phyloP scores from a whole-genome alignment of 1,284 basidiomycete genomes.

The Rhizopogon parksii region DNA sequence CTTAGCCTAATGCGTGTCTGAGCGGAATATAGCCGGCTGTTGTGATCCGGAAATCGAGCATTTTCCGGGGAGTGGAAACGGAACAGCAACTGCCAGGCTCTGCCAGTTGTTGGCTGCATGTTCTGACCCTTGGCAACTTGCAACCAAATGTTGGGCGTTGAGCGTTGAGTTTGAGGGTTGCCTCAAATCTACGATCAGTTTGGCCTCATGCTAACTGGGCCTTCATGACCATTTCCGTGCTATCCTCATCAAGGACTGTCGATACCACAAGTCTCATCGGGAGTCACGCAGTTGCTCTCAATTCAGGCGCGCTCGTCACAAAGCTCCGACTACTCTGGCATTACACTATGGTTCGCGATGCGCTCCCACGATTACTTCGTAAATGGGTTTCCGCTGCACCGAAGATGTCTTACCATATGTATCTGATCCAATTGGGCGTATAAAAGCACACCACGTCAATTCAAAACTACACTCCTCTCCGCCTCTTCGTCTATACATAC shows the following conservation, averaged over 20 bases:
- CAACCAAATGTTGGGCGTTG: neutral
- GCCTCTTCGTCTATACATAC: neutral
- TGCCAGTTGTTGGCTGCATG: neutral
- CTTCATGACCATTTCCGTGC: slow-evolving; percentile 20
- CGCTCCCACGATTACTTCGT: slow-evolving; percentile 32
- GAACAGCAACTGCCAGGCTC: neutral
- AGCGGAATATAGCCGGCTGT: neutral
- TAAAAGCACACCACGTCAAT: slow-evolving; percentile 20
- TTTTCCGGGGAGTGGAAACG: neutral
- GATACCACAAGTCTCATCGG: slow-evolving; percentile 12
- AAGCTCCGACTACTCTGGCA: slow-evolving; percentile 15
- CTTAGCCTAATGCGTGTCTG: neutral
- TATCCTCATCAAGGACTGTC: slow-evolving; percentile 22
- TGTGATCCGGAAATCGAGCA: neutral
- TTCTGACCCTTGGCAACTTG: slow-evolving; percentile 5
- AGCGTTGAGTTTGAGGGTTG: slow-evolving; percentile 24
- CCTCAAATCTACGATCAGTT: slow-evolving; percentile 10
- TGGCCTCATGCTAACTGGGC: slow-evolving; percentile 27
- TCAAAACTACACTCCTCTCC: neutral
- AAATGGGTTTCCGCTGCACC: slow-evolving; percentile 24
- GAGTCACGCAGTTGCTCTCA: slow-evolving; percentile 19
- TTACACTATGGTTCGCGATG: slow-evolving; percentile 6
- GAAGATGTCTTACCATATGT: slow-evolving; percentile 29
- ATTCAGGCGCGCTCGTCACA: slow-evolving; percentile 23
- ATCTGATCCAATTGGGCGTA: slow-evolving; percentile 13